Base-by-base conservation (phyloP, 1,139 yeast genomes). In the Magnusiomyces ingens region DNA sequence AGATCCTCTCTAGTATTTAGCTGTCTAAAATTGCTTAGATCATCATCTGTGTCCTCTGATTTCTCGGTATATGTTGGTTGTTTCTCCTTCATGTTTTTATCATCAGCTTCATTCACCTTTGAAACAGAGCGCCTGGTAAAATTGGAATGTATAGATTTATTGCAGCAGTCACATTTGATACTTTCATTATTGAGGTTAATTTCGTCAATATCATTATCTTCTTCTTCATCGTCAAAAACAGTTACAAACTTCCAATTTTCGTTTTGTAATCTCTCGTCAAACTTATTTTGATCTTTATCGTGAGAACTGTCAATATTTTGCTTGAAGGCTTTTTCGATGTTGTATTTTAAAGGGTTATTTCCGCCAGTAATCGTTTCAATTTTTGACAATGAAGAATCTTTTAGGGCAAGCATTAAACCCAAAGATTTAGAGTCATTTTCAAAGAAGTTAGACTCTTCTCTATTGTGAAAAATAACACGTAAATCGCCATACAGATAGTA, bases 401-500 rank as follows among this genome's bases (percentile, higher is more conserved):
- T 10, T n/a, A 40, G 8, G 10, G 43, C 43, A 17, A 40, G 18
- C 21, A n/a, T 40, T 15, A 15, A 40, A 40, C 19, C 32, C 8
- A 26, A 26, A 26, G 32, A 8, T 8, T 26, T 26, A 26, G 43
- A 40, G 10, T 21, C 43, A 3, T 17, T 18, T 17, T 21, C 43
- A n/a, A 11, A 12, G 21, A 40, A 40, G 19, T 18, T 17, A 10
- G 48, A 35, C 12, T 45, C 48, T 19, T 11, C 59, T 21, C 67
- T 50, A 58, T 72, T 73, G 52, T 72, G 69, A 59, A 73, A 73
- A 13, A 71, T 72, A 13, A 72, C 61, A 19, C 73, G 61, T 45
- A 72, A 55, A 18, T 68, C 68, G 5, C 75, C 75, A 56, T 66
- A 69, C 1, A 75, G 52, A 55, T 73, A 74, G 52, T 62, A 65